phyloP scores from a whole-genome alignment of 495 filamentous ascomycete species.

The Lasiosphaeriaceae sp. region DNA sequence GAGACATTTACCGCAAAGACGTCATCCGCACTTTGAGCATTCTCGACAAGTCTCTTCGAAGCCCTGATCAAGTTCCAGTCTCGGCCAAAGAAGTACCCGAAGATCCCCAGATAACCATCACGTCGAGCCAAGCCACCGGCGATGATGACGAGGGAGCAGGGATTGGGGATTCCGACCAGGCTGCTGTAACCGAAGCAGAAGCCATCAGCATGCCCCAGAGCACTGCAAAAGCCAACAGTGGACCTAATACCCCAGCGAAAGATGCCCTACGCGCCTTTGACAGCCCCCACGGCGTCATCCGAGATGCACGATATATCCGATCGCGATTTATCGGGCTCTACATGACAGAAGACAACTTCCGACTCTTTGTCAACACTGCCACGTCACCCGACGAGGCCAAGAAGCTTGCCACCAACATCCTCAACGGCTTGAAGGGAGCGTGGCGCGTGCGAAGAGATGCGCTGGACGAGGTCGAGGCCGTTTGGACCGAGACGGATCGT shows the following conservation, averaged over 20 bases:
- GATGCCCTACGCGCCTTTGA: slow-evolving; percentile 2
- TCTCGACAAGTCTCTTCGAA: background rate
- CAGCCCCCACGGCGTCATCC: slow-evolving; percentile 2
- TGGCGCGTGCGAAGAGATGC: slow-evolving; percentile 1
- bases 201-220: background rate
- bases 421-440: background rate
- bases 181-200: background rate
- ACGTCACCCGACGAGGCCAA: background rate
- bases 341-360: slow-evolving; percentile 4
- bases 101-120: too few relatives aligned
- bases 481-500: slow-evolving; percentile 2
- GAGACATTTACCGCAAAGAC: slow-evolving; percentile 27
- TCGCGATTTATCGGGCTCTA: slow-evolving; percentile 1
- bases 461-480: background rate
- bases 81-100: background rate
- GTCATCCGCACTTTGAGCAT: slow-evolving; percentile 7
- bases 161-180: background rate
- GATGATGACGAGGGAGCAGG: background rate
- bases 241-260: background rate
- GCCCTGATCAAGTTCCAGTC: background rate
- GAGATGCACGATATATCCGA: slow-evolving; percentile 4
- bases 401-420: background rate
- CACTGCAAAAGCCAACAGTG: background rate
- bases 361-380: background rate
- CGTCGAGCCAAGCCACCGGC: background rate